Evolutionary conservation across 2,329 filamentous ascomycete species (phyloP).

Genomic region (Aspergillus ruber): DNA sequence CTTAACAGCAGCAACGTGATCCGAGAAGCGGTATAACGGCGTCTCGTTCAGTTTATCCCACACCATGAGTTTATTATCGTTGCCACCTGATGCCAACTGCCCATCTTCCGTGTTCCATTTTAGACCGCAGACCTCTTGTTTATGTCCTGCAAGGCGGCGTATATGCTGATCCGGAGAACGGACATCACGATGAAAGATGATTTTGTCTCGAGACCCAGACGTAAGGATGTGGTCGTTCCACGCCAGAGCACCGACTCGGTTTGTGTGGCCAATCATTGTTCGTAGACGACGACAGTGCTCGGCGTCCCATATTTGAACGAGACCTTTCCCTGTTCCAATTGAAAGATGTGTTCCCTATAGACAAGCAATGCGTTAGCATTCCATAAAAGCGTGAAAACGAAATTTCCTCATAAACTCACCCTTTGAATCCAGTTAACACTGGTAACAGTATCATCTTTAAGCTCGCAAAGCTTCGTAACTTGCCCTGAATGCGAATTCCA

Average conservation of each 20-base stretch:
- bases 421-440: conserved; percentile 98
- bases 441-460: conserved; percentile 89
- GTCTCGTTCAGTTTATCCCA: conserved; percentile 96
- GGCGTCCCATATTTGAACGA: conserved; percentile 97
- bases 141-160: conserved; percentile 82
- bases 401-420: conserved; percentile 29
- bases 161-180: conserved; percentile 87
- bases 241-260: conserved; percentile 83
- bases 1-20: conserved; percentile 94
- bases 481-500: conserved; percentile 91
- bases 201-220: conserved; percentile 85
- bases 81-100: conserved; percentile 89
- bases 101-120: conserved; percentile 97
- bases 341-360: conserved; percentile 80
- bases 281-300: conserved; percentile 75
- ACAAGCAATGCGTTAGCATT: conserved; percentile 8
- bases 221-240: conserved; percentile 99
- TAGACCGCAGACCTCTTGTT: conserved; percentile 94
- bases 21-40: conserved; percentile 86
- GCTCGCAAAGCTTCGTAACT: conserved; percentile 88
- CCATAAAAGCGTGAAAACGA: conserved; percentile 2
- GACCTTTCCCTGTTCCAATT: conserved; percentile 87
- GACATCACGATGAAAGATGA: conserved; percentile 94
- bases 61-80: conserved; percentile 98
- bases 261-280: conserved; percentile 95